phyloP scores from a whole-genome alignment of 1,284 basidiomycete genomes.

The Ustilago lituana region DNA sequence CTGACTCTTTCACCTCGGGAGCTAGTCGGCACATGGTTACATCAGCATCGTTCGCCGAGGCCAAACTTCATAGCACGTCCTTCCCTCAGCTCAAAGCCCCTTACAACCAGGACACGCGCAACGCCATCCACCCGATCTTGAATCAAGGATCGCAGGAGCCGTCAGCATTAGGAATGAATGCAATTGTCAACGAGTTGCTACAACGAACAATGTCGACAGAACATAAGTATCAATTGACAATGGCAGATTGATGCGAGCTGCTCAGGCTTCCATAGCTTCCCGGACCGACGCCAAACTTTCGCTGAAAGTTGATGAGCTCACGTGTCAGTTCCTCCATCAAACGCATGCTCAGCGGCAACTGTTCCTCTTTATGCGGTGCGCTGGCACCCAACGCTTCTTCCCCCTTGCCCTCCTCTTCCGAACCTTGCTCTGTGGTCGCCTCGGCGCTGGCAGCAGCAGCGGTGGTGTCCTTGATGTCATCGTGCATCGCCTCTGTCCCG shows the following conservation, averaged over 20 bases:
- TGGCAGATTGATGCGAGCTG: conserved; percentile 23
- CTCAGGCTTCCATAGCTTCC: conserved; percentile 31
- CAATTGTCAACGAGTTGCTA: too few relatives aligned
- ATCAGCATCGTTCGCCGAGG: too few relatives aligned
- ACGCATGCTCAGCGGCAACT: conserved; percentile 59
- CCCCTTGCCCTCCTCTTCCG: conserved; percentile 71
- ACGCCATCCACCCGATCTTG: too few relatives aligned
- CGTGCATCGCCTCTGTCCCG: conserved; percentile 72
- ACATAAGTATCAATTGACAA: conserved; percentile 36
- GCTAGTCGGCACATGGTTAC: too few relatives aligned
- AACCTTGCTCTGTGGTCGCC: conserved; percentile 69
- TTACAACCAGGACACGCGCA: too few relatives aligned
- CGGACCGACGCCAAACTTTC: conserved; percentile 50
- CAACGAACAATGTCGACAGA: too few relatives aligned
- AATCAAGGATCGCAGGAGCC: too few relatives aligned
- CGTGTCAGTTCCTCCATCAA: conserved; percentile 63
- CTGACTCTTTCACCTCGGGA: too few relatives aligned
- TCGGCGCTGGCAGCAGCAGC: not conserved
- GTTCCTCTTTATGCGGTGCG: conserved; percentile 5
- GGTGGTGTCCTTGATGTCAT: conserved; percentile 5
- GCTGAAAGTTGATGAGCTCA: conserved; percentile 62
- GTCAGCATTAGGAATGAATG: too few relatives aligned
- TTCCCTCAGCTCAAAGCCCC: too few relatives aligned
- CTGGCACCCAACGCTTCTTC: conserved; percentile 4
- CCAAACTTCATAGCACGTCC: too few relatives aligned